Evolutionary conservation across 768 basidiomycete genomes (phyloP).

Genomic region (Russula abietina): DNA sequence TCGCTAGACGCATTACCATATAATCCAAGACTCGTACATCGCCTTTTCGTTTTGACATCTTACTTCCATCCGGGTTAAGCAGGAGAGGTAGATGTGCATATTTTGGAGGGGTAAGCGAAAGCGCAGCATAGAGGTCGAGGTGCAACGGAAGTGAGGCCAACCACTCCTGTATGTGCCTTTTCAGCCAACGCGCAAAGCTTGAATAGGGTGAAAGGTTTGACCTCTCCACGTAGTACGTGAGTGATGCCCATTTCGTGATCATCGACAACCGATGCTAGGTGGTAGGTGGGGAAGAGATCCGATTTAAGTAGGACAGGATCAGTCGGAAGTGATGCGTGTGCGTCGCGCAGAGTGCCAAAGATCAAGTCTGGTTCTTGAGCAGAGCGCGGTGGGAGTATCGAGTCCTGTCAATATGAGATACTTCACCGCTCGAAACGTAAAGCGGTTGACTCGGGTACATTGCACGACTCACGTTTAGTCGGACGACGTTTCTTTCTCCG

Average conservation of each 20-base stretch:
- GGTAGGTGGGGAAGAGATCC: constrained; percentile 92
- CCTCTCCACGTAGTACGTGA: constrained; percentile 93
- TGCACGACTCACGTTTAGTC: constrained; percentile 66
- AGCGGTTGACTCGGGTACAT: neutral
- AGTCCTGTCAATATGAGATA: constrained; percentile 40
- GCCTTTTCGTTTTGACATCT: constrained; percentile 92
- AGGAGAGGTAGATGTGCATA: constrained; percentile 92
- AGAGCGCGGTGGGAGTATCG: constrained; percentile 46
- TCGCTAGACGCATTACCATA: constrained; percentile 46
- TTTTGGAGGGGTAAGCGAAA: constrained; percentile 63
- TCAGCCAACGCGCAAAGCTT: neutral
- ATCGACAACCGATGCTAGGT: constrained; percentile 92
- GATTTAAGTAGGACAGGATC: constrained; percentile 92
- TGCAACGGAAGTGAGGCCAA: constrained; percentile 88
- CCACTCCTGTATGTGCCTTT: constrained; percentile 69
- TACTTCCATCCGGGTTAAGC: constrained; percentile 82
- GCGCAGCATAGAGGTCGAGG: constrained; percentile 77
- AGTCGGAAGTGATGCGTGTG: constrained; percentile 71
- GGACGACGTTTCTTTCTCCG: constrained; percentile 75
- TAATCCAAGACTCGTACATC: constrained; percentile 85
- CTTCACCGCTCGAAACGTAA: constrained; percentile 1
- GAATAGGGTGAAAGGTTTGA: constrained; percentile 29
- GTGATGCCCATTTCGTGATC: constrained; percentile 95
- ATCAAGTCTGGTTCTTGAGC: constrained; percentile 56
- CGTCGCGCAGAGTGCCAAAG: constrained; percentile 68